These are phyloP conservation scores for Amauroascus niger DNA, from an alignment of 2,329 filamentous ascomycete genomes.

Conservation along the genomic window DNA sequence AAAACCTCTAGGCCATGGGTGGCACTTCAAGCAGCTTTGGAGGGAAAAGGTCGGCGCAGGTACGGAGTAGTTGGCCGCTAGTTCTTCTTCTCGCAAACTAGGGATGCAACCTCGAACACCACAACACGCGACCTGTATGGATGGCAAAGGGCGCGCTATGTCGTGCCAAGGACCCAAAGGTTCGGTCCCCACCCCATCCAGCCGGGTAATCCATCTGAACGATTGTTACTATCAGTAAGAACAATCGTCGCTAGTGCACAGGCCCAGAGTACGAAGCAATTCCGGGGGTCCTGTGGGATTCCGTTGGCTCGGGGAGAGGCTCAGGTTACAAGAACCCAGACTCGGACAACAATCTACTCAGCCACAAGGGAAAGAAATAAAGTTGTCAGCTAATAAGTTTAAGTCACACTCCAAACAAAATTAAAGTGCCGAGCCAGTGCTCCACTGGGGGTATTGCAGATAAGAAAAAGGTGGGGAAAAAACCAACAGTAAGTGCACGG, in stretches of 20 bases:
- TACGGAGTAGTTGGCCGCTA: background rate
- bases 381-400: slow-evolving; percentile 23
- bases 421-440: background rate
- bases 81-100: background rate
- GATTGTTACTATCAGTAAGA: background rate
- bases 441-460: background rate
- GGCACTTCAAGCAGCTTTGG: background rate
- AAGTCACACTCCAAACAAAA: slow-evolving; percentile 17
- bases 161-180: slow-evolving; percentile 5
- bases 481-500: background rate
- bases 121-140: background rate
- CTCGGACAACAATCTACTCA: slow-evolving; percentile 40
- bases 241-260: background rate
- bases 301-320: slow-evolving; percentile 5
- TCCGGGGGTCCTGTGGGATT: background rate
- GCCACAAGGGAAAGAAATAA: slow-evolving; percentile 18
- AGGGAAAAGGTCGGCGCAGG: background rate
- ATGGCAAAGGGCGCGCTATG: background rate
- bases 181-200: background rate
- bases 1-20: background rate
- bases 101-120: slow-evolving; percentile 3
- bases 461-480: background rate
- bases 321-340: slow-evolving; percentile 38
- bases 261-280: background rate
- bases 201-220: background rate